phyloP scores from a whole-genome alignment of 345 rosid species.

The Euphorbia pulcherrima region DNA sequence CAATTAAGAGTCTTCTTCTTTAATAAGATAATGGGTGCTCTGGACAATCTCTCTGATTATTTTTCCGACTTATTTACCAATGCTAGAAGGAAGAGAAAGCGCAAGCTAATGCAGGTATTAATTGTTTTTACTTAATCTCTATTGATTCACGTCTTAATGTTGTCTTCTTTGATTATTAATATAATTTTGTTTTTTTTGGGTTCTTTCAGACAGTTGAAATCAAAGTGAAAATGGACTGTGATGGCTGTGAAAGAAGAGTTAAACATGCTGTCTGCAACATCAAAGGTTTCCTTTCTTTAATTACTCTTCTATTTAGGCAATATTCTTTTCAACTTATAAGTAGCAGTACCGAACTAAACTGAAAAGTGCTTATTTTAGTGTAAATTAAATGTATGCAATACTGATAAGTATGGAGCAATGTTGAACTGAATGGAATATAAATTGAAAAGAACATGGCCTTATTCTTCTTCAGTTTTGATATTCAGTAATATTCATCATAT shows the following conservation, averaged over 20 bases:
- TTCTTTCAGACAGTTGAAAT: constrained; percentile 47
- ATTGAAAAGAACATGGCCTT: too few relatives aligned
- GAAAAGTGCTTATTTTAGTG: too few relatives aligned
- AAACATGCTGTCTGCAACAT: constrained; percentile 39
- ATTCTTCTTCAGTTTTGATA: neutral
- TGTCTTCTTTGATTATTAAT: too few relatives aligned
- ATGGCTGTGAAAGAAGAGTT: constrained; percentile 53
- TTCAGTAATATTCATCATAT: too few relatives aligned
- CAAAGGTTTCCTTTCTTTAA: constrained; percentile 31
- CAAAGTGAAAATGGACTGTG: constrained; percentile 62
- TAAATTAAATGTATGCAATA: too few relatives aligned
- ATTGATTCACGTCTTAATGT: neutral
- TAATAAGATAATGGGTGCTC: constrained; percentile 39
- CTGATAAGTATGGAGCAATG: too few relatives aligned
- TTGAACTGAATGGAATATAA: too few relatives aligned
- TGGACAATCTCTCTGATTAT: constrained; percentile 36
- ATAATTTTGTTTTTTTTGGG: neutral
- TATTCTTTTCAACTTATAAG: too few relatives aligned
- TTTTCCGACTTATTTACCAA: constrained; percentile 26
- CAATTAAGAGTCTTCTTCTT: too few relatives aligned
- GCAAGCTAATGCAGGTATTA: constrained; percentile 47
- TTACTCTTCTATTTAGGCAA: neutral
- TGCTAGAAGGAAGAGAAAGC: constrained; percentile 34
- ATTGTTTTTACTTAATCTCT: neutral
- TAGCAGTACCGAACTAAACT: too few relatives aligned